Evolutionary conservation across 2,329 filamentous ascomycete species (phyloP).

Genomic region (Hypoxylon sp.): DNA sequence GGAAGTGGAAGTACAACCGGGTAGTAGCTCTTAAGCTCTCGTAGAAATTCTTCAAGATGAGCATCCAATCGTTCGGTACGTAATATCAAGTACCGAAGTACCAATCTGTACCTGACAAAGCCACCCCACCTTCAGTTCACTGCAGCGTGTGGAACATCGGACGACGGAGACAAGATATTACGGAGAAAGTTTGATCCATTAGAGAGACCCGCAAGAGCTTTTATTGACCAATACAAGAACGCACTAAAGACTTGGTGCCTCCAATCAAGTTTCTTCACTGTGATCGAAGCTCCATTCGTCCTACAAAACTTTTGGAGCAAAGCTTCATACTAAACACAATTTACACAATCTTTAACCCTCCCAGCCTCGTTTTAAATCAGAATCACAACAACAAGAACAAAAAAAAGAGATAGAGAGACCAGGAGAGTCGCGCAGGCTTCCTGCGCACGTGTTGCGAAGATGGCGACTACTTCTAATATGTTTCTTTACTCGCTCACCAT

Average conservation of each 20-base stretch:
- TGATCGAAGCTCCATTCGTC: constrained; percentile 27
- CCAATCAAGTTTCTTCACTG: constrained; percentile 25
- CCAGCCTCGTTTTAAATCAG: constrained; percentile 19
- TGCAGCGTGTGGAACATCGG: not conserved
- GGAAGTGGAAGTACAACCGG: constrained; percentile 13
- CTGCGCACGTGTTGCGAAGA: constrained; percentile 55
- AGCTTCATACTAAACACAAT: constrained; percentile 15
- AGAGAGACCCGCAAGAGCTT: constrained; percentile 6
- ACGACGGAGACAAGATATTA: not conserved
- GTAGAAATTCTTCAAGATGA: constrained; percentile 15
- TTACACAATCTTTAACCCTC: constrained; percentile 12
- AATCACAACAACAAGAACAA: not conserved
- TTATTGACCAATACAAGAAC: not conserved
- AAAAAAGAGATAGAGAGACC: constrained; percentile 25
- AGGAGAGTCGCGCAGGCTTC: constrained; percentile 46
- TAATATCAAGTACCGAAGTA: not conserved
- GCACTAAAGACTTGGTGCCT: constrained; percentile 8
- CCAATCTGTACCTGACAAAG: not conserved
- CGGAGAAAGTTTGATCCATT: constrained; percentile 18
- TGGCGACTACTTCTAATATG: constrained; percentile 99
- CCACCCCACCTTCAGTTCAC: no score
- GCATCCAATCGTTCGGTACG: constrained; percentile 5
- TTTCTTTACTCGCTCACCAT: constrained; percentile 98
- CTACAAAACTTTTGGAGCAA: constrained; percentile 39
- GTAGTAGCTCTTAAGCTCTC: constrained; percentile 4